These are phyloP conservation scores for Diversispora epigaea DNA, from an alignment of 192 early-diverging fungal genomes.

Conservation along the genomic window DNA sequence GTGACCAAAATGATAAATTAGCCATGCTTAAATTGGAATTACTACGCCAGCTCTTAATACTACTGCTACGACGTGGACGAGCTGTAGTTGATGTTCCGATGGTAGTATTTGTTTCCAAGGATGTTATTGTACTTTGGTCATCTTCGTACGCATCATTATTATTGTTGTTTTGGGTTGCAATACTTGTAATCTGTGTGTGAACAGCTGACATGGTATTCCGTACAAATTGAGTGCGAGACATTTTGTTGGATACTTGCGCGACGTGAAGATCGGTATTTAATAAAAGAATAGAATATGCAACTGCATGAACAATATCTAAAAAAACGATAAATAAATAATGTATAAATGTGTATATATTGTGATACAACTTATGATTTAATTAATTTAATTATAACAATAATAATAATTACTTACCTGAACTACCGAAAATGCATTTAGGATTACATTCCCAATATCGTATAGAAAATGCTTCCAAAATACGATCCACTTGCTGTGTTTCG, in stretches of 20 bases:
- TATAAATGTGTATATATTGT: background rate
- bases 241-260: conserved; percentile 69
- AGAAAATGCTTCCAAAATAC: conserved; percentile 84
- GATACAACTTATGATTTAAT: background rate
- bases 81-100: background rate
- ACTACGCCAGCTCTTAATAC: conserved; percentile 48
- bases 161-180: background rate
- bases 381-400: background rate
- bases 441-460: conserved; percentile 84
- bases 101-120: conserved; percentile 18
- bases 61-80: conserved; percentile 28
- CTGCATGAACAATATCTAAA: conserved; percentile 81
- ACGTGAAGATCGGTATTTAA: conserved; percentile 94
- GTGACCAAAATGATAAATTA: conserved; percentile 38
- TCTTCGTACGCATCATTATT: conserved; percentile 25
- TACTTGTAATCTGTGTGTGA: conserved; percentile 34
- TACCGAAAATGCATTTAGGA: conserved; percentile 52
- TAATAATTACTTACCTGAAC: conserved; percentile 33
- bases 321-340: conserved; percentile 13
- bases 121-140: conserved; percentile 26
- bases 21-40: conserved; percentile 31
- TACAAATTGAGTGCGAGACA: conserved; percentile 73
- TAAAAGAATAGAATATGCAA: conserved; percentile 81
- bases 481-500: conserved; percentile 91
- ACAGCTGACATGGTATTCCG: conserved; percentile 64